These are phyloP conservation scores for Corymbia citriodora DNA, from an alignment of 441 rosid species.

Conservation along the genomic window DNA sequence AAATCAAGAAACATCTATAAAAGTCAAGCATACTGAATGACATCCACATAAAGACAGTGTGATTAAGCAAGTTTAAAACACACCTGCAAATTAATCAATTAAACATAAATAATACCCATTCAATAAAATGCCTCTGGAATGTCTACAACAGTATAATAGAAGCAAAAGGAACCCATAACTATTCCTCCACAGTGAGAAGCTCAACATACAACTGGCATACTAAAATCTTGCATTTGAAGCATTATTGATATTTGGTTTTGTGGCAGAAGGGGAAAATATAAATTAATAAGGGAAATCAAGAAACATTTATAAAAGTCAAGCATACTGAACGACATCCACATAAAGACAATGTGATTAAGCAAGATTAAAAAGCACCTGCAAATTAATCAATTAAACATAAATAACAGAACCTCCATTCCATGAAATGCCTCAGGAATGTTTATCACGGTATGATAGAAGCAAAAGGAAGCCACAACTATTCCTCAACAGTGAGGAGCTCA, in stretches of 20 bases:
- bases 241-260: slow-evolving; percentile 34
- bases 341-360: neutral
- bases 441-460: neutral
- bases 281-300: neutral
- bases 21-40: neutral
- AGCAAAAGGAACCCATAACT: neutral
- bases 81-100: neutral
- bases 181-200: neutral
- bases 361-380: neutral
- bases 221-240: slow-evolving; percentile 37
- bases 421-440: neutral
- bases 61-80: neutral
- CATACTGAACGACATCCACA: neutral
- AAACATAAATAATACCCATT: neutral
- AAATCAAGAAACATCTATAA: neutral
- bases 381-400: neutral
- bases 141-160: neutral
- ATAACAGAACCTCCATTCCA: neutral
- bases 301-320: neutral
- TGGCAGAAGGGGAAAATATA: slow-evolving; percentile 14
- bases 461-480: neutral
- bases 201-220: neutral
- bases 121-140: neutral
- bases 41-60: neutral
- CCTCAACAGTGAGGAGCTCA: neutral